Percentiles rank a stretch among this genome's conserved stretches.
These are phyloP conservation scores for Lentinula guzmanii DNA, from an alignment of 768 basidiomycete genomes.

Conservation along the genomic window DNA sequence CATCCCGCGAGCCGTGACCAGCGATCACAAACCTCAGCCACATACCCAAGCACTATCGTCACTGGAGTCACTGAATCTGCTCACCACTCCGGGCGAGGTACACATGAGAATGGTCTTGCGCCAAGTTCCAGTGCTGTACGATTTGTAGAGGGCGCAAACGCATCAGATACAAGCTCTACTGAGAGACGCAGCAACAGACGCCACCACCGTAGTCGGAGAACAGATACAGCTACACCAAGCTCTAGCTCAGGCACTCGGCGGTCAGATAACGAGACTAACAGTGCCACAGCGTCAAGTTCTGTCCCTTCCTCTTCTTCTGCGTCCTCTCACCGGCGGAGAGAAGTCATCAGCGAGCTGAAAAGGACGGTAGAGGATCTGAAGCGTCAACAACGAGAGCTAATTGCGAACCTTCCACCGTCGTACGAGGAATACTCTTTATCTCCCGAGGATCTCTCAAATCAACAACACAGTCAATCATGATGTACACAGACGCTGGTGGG, in stretches of 20 bases:
- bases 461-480: neutral
- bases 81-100: neutral
- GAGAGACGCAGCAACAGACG: neutral
- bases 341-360: neutral
- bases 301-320: neutral
- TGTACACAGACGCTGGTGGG: no score
- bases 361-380: neutral
- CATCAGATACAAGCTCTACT: neutral
- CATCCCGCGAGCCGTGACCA: neutral
- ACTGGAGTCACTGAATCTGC: neutral
- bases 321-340: neutral
- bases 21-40: neutral
- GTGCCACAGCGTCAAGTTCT: neutral
- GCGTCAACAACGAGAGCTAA: neutral
- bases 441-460: neutral
- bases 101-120: neutral
- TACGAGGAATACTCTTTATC: neutral
- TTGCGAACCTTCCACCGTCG: neutral
- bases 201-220: neutral
- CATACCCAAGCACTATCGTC: neutral
- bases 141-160: neutral
- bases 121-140: neutral
- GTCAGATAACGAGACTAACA: neutral
- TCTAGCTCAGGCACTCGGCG: neutral
- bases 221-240: neutral